Base-by-base conservation (phyloP, 768 basidiomycete species). In the Lactifluus pinguis region DNA sequence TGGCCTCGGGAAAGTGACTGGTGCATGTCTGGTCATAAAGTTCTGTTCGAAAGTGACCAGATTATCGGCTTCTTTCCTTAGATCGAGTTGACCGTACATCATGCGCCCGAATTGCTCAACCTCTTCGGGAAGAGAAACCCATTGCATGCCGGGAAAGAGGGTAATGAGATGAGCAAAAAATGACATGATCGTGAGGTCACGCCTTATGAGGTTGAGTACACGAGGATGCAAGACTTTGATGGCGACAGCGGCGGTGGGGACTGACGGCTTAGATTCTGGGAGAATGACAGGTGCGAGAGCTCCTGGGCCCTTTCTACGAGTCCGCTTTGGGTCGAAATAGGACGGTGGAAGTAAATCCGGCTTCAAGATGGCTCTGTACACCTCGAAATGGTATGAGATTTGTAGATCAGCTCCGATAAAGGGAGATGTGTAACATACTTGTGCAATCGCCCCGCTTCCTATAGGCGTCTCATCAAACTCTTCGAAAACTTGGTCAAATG, bases 371-470 rank as follows among this genome's bases (percentile, higher is more conserved):
- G 92, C 95, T 66, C 85, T 83, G 72, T 98, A 95, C 8, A 98
- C 95, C 87, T 90, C 60, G 25, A 25, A 17, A 21, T 15, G 39
- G 32, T 25, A 49, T 39, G 39, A 30, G 52, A 6, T 17, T 17
- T 15, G 39, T 14, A 59, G 34, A 59, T 53, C 30, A 32, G 38
- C 19, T 1, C 13, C 32, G 9, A 36, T 32, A 13, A 54, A 54
- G 32, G 30, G n/a, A 32, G 21, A 19, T 39, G 53, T 19, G 49
- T 15, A 49, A 66, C 70, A 51, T 62, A 81, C 85, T 75, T 99
- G 97, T 19, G 95, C 97, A 64, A 99, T 97, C n/a, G 97, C 95
- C 29, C 97, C 97, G 10, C 89, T 90, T n/a, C 97, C 97, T 54
- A 99, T 95, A 4, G 97, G 95, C 6, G 70, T 77, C 60, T 84